Evolutionary conservation across 192 early-diverging fungal genomes (phyloP), one percentile per base, ranked within the genome.

Genomic region (Linnemannia zychae): DNA sequence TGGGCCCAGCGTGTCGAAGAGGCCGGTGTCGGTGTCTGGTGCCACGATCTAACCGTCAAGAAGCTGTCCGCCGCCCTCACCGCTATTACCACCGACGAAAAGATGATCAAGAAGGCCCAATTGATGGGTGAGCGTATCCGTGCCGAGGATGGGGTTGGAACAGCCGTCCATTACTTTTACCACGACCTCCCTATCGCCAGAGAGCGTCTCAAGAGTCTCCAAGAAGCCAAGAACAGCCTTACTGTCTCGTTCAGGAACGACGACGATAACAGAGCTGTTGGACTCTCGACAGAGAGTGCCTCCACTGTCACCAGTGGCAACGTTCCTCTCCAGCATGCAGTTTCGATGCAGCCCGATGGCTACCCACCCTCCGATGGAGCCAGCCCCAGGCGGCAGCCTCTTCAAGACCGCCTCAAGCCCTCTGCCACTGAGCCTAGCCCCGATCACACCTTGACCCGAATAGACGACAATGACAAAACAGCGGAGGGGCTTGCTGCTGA

Each of bases 1-100:
- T 95, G 94, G 94, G 92, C 90, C 24, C 88, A 93, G 28, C 89
- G 91, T 6, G 77, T 94, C 6, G 81, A 91, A 44, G 88, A 90
- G 22, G 88, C 91, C 69, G 91, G 91, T 1, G 86, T 93, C 16
- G 93, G 93, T 33, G 34, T 86, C 4, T 86, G 86, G 63, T 73
- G 94, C 18, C 88, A 88, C 24, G 86, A 92, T 44, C 68, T 94
- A 5, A 90, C 79, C 0, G 87, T 88, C 7, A 86, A 91, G 13
- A 76, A 80, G 40, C 72, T 94, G 16, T 63, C 93, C 0, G 75
- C 73, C 3, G 90, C 87, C 17, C 70, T 94, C 12, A 69, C 63
- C 5, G 34, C 72, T 5, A 76, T 92, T 0, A 89, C 92, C 4
- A 93, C 86, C 0, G 91, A 93, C 74, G 75, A 77, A 12, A 88